Percentiles rank a stretch among this genome's conserved stretches.
Conservation (phyloP, 768 basidiomycete species). For the Panaeolus cyanescens region DNA sequence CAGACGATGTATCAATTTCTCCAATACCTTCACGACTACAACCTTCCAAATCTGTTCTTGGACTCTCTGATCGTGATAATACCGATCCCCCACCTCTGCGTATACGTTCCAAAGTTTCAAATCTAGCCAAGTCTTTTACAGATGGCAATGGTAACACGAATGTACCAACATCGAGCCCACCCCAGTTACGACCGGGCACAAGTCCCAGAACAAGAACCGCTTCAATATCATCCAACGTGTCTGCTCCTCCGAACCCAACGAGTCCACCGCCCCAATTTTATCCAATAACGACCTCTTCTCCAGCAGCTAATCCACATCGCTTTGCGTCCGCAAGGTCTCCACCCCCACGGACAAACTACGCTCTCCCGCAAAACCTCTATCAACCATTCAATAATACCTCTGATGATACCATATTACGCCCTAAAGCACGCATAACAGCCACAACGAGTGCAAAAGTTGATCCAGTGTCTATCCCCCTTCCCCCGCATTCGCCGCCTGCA, state of each 20-base stretch:
- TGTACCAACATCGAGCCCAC: background rate
- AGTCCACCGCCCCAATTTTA: conserved; percentile 39
- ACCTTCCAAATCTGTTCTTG: conserved; percentile 15
- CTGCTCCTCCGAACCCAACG: conserved; percentile 25
- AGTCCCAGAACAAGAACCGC: conserved; percentile 35
- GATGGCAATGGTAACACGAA: conserved; percentile 6
- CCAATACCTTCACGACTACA: conserved; percentile 14
- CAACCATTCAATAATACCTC: background rate
- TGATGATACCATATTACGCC: conserved; percentile 9
- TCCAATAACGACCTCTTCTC: conserved; percentile 56
- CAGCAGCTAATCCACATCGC: conserved; percentile 63
- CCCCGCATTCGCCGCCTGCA: conserved; percentile 69
- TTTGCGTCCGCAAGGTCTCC: conserved; percentile 38
- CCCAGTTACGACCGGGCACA: conserved; percentile 23
- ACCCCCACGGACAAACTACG: conserved; percentile 24
- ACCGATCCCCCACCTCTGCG: conserved; percentile 32
- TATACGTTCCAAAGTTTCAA: conserved; percentile 66
- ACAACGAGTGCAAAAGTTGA: conserved; percentile 43
- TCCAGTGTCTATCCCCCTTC: conserved; percentile 57
- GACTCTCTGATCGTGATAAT: conserved; percentile 14
- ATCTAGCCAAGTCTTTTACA: conserved; percentile 37
- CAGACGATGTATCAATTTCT: conserved; percentile 17
- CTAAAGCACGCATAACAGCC: conserved; percentile 10
- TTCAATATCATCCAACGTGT: conserved; percentile 41
- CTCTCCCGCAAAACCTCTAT: background rate